Evolutionary conservation across 495 filamentous ascomycete species (phyloP).

Genomic region (Hypoxylon fuscum): DNA sequence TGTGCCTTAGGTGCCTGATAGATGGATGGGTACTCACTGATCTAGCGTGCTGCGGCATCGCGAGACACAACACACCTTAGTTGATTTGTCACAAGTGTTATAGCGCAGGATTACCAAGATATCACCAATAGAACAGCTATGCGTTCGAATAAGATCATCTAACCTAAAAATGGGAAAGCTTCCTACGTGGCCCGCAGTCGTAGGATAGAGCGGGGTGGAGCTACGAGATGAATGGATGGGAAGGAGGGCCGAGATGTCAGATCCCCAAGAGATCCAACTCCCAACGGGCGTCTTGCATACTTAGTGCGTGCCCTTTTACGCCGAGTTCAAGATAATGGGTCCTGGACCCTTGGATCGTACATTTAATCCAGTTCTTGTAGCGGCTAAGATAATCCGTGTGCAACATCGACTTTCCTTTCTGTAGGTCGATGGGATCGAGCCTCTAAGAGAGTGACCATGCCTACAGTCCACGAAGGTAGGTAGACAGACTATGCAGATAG

Average conservation of each 20-base stretch:
- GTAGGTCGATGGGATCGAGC: neutral
- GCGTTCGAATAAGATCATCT: slow-evolving; percentile 6
- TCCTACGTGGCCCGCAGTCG: slow-evolving; percentile 1
- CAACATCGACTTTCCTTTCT: neutral
- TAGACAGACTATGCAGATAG: neutral
- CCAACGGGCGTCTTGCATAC: neutral
- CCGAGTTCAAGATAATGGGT: too few species aligned
- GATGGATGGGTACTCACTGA: slow-evolving; percentile 28
- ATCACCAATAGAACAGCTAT: slow-evolving; percentile 24
- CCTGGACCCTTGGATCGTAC: neutral
- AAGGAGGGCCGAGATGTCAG: slow-evolving; percentile 1
- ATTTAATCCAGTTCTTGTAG: neutral
- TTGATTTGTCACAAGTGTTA: slow-evolving; percentile 8
- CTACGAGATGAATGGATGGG: slow-evolving; percentile 14
- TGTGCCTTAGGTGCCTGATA: too few species aligned
- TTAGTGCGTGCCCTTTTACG: neutral
- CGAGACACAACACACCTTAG: slow-evolving; percentile 1
- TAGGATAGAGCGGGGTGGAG: slow-evolving; percentile 3
- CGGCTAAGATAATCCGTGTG: neutral
- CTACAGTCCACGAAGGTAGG: neutral
- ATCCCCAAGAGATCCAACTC: neutral
- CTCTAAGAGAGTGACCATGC: neutral
- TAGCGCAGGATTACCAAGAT: slow-evolving; percentile 13
- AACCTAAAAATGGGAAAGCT: neutral
- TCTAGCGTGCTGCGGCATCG: slow-evolving; percentile 15